Base-by-base conservation (phyloP, 805 yeast genomes). In the Tetrapisispora arboricola region DNA sequence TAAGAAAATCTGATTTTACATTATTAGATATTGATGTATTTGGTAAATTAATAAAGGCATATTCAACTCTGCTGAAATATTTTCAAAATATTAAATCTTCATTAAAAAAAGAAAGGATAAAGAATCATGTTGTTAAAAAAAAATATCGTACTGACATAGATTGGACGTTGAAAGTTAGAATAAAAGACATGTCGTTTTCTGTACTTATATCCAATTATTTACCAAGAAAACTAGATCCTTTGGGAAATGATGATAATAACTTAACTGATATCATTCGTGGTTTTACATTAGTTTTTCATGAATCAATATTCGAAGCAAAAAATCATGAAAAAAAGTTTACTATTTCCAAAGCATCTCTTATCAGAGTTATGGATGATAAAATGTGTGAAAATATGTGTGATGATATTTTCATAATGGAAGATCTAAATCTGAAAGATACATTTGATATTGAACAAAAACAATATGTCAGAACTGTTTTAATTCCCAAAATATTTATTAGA, bases 181-280 rank as follows among this genome's bases (percentile, higher is more conserved):
- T 57, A 16, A 59, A 59, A 40, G 51, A 58, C 40, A 28, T 49
- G 3, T 44, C 54, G 0, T 40, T 44, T 27, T 53, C 62, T 0
- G 16, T 53, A n/a, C 36, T 55, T 15, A 38, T 57, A 7, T 46
- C 56, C 10, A 44, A 47, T 1, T 53, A 48, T 37, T 36, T 57
- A 1, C 52, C 61, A 2, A 34, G 22, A 24, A 13, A 34, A 9
- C 28, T 59, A n/a, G 63, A 58, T 43, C 59, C 60, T 1, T 20
- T 47, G 2, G 53, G 42, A 9, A 26, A 39, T 13, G 39, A 38
- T 6, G 49, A 40, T 6, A 22, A 34, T 12, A 57, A 58, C 33
- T 37, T 58, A 17, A 43, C 57, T 19, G 42, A 47, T 19, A 40
- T 50, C 13, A 42, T 49, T 17, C 49, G 62, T 32, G 64, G 64